Evolutionary conservation across 148 eudicot species (phyloP).

Genomic region (Rhododendron henanense): DNA sequence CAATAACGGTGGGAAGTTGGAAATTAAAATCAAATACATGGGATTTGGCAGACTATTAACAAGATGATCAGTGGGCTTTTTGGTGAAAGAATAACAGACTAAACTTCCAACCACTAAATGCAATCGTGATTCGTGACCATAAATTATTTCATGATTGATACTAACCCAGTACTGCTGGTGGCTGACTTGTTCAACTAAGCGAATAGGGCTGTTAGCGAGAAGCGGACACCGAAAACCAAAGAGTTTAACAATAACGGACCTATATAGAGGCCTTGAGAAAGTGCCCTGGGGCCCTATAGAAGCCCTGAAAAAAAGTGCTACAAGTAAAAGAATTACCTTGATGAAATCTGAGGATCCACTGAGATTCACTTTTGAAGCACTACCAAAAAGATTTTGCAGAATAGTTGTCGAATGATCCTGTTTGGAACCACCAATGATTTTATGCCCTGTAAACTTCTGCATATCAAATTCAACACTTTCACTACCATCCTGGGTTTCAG

Average conservation of each 20-base stretch:
- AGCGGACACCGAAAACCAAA: background rate
- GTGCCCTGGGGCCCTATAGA: background rate
- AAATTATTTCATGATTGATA: background rate
- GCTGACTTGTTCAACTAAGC: too few relatives aligned
- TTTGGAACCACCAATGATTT: slow-evolving; percentile 30
- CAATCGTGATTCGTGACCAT: background rate
- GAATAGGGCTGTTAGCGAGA: too few relatives aligned
- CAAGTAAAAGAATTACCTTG: slow-evolving; percentile 45
- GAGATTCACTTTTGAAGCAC: slow-evolving; percentile 32
- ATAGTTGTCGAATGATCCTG: slow-evolving; percentile 48
- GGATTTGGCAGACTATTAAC: background rate
- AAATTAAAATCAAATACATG: background rate
- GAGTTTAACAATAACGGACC: background rate
- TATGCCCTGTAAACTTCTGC: slow-evolving; percentile 32
- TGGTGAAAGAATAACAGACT: background rate
- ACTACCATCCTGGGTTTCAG: slow-evolving; percentile 36
- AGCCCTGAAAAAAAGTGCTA: background rate
- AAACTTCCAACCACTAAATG: background rate
- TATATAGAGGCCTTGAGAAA: background rate
- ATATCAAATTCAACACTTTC: slow-evolving; percentile 34
- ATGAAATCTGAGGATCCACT: slow-evolving; percentile 22
- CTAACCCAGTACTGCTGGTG: too few relatives aligned
- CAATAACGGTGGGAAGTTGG: background rate
- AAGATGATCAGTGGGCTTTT: background rate
- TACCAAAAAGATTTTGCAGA: slow-evolving; percentile 74